Evolutionary conservation across 2,329 filamentous ascomycete genomes (phyloP).

Genomic region (Incumbomyces lentus): DNA sequence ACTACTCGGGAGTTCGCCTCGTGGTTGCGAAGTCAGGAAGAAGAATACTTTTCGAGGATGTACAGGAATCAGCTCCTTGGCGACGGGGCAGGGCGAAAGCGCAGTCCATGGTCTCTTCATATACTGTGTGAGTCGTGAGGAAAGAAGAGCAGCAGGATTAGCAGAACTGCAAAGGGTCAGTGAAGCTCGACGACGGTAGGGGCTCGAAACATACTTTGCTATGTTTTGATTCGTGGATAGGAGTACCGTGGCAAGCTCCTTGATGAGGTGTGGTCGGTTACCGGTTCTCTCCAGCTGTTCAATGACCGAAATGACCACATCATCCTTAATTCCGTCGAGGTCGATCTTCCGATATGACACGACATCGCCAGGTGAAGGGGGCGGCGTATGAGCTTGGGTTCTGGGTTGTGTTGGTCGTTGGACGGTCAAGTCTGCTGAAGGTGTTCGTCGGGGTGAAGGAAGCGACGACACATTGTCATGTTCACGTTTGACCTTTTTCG

Average conservation of each 20-base stretch:
- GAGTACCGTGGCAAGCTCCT: slow-evolving; percentile 77
- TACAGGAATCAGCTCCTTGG: slow-evolving; percentile 83
- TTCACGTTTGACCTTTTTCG: slow-evolving; percentile 71
- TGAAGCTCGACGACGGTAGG: slow-evolving; percentile 10
- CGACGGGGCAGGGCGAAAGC: slow-evolving; percentile 70
- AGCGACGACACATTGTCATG: slow-evolving; percentile 40
- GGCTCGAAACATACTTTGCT: slow-evolving; percentile 62
- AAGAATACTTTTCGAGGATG: slow-evolving; percentile 95
- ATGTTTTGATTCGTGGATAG: slow-evolving; percentile 68
- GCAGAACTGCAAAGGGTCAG: slow-evolving; percentile 59
- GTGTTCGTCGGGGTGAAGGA: slow-evolving; percentile 8
- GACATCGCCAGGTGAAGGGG: slow-evolving; percentile 55
- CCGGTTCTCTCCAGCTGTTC: slow-evolving; percentile 77
- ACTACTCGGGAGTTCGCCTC: slow-evolving; percentile 66
- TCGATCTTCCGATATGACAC: slow-evolving; percentile 51
- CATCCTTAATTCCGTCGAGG: slow-evolving; percentile 77
- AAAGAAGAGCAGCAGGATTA: slow-evolving; percentile 90
- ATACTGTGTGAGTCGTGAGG: slow-evolving; percentile 79
- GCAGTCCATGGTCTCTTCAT: slow-evolving; percentile 79
- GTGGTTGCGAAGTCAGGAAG: slow-evolving; percentile 80
- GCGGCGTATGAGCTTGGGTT: slow-evolving; percentile 59
- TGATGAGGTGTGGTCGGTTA: slow-evolving; percentile 88
- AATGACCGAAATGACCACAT: slow-evolving; percentile 87
- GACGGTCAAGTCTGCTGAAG: slow-evolving; percentile 24
- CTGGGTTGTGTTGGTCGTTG: slow-evolving; percentile 24